Evolutionary conservation across 768 basidiomycete genomes (phyloP).

Genomic region (Pulveroboletus frians): DNA sequence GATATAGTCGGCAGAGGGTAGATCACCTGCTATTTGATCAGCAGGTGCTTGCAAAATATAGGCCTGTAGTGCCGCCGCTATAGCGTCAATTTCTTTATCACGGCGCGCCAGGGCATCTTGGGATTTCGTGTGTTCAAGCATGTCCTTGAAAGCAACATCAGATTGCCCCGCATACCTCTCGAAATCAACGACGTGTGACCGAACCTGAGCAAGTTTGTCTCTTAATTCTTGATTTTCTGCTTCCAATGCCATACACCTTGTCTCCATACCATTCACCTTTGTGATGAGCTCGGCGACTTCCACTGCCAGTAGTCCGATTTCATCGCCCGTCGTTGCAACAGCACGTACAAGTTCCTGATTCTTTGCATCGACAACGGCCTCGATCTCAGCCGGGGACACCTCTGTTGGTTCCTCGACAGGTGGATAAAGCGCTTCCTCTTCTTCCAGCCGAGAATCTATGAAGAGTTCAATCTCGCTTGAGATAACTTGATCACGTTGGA

Average conservation of each 20-base stretch:
- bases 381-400: constrained; percentile 20
- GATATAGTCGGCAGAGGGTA: constrained; percentile 29
- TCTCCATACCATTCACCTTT: constrained; percentile 24
- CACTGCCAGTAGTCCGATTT: constrained; percentile 29
- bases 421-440: constrained; percentile 22
- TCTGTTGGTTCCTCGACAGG: constrained; percentile 13
- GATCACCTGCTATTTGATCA: constrained; percentile 5
- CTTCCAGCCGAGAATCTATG: constrained; percentile 28
- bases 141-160: constrained; percentile 10
- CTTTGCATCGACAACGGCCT: constrained; percentile 23
- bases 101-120: constrained; percentile 16
- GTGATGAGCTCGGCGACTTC: constrained; percentile 31
- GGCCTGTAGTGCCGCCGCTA: constrained; percentile 28
- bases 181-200: constrained; percentile 2
- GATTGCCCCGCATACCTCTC: not conserved
- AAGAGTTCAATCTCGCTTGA: constrained; percentile 28
- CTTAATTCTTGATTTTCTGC: constrained; percentile 27
- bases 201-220: constrained; percentile 23
- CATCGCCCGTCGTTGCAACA: constrained; percentile 19
- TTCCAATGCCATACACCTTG: constrained; percentile 19
- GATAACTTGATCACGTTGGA: constrained; percentile 30
- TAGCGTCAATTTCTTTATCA: constrained; percentile 27
- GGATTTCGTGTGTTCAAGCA: constrained; percentile 5
- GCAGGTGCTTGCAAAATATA: constrained; percentile 27
- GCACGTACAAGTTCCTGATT: constrained; percentile 15